phyloP scores from a whole-genome alignment of 805 yeast genomes.

The Kazachstania taianensis region DNA sequence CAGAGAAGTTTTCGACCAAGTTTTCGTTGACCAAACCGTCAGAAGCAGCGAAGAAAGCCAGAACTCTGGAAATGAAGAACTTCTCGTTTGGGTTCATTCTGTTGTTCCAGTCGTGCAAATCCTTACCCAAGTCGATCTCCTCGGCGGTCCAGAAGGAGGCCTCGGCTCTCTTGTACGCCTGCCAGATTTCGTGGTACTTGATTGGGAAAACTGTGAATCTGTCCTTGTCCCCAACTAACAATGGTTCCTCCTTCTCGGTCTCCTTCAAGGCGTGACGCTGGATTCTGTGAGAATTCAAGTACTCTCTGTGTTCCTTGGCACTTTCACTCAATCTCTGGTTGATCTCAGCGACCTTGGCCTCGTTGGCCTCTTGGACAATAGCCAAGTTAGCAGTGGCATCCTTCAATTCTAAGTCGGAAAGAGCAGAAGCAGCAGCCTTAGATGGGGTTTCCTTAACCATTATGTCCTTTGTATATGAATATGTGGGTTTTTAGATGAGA shows the following conservation, averaged over 20 bases:
- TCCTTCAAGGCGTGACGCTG: constrained; percentile 69
- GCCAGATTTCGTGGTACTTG: constrained; percentile 96
- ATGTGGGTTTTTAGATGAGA: neutral
- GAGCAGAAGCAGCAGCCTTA: neutral
- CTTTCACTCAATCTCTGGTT: constrained; percentile 26
- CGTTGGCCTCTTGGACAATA: constrained; percentile 6
- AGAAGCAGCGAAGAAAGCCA: constrained; percentile 97
- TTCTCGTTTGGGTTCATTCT: constrained; percentile 84
- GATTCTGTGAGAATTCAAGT: constrained; percentile 50
- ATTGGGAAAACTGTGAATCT: constrained; percentile 94
- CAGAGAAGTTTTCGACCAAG: constrained; percentile 92
- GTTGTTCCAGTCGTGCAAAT: constrained; percentile 85
- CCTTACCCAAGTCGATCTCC: constrained; percentile 93
- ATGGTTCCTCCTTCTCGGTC: constrained; percentile 80
- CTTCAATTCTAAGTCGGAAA: neutral
- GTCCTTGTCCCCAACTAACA: constrained; percentile 71
- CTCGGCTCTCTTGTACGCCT: constrained; percentile 96
- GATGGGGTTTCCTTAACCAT: neutral
- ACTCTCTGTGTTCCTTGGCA: constrained; percentile 39
- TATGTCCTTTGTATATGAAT: neutral
- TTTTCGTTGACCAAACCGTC: constrained; percentile 98
- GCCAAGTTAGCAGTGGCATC: constrained; percentile 1
- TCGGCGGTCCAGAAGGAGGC: constrained; percentile 99
- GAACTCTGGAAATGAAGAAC: constrained; percentile 80
- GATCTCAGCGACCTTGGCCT: constrained; percentile 20